Percentiles rank a stretch among this genome's conserved stretches.
Conservation (phyloP, 805 yeast species). For the Brettanomyces sp. region DNA sequence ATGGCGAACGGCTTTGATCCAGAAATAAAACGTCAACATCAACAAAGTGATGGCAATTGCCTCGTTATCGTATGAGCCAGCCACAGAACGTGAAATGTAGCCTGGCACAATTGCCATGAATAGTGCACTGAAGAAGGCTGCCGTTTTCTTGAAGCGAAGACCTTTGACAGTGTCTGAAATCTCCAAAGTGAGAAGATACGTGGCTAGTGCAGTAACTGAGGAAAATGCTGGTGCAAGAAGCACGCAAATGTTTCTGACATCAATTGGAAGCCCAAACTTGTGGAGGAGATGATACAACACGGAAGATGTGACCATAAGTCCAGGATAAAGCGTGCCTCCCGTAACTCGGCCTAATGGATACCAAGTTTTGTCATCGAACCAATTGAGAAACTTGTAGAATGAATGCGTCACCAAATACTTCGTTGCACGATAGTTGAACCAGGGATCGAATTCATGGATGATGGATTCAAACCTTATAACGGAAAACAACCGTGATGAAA, state of each 20-base stretch:
- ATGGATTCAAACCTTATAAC: conserved; percentile 93
- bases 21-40: conserved; percentile 90
- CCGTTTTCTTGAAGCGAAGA: conserved; percentile 33
- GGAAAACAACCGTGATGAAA: conserved; percentile 88
- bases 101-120: conserved; percentile 99
- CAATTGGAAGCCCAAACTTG: conserved; percentile 69
- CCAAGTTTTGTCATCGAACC: conserved; percentile 99
- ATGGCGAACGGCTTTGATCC: conserved; percentile 89
- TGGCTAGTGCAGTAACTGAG: conserved; percentile 82
- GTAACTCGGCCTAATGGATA: conserved; percentile 98
- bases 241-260: conserved; percentile 93
- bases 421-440: conserved; percentile 97
- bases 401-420: conserved; percentile 77
- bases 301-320: conserved; percentile 96
- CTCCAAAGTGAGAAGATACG: conserved; percentile 80
- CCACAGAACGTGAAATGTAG: conserved; percentile 94
- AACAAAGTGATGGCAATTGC: conserved; percentile 95
- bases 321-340: conserved; percentile 97
- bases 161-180: conserved; percentile 56
- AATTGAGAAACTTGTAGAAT: conserved; percentile 84
- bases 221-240: conserved; percentile 94
- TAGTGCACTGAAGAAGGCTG: conserved; percentile 86
- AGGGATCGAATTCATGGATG: conserved; percentile 95
- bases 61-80: conserved; percentile 98
- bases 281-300: conserved; percentile 69